Evolutionary conservation across 306 rosid genomes (phyloP).

Genomic region (Elaeagnus macrophylla): DNA sequence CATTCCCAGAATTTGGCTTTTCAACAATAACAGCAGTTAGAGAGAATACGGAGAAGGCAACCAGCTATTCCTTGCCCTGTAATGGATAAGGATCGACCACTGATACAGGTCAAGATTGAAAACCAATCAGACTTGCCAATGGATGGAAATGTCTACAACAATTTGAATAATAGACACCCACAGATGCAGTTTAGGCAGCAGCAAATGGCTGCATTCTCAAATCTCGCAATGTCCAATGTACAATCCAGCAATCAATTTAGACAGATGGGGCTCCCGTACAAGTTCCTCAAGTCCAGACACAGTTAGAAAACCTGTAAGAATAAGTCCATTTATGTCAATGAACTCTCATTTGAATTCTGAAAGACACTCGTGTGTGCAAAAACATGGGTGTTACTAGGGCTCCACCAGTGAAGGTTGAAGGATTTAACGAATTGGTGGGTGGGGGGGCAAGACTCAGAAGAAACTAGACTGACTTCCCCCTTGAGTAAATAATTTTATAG

Average conservation of each 20-base stretch:
- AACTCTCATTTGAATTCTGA: slow-evolving; percentile 9
- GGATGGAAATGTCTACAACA: slow-evolving; percentile 49
- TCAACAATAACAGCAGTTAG: slow-evolving; percentile 56
- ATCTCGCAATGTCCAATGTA: slow-evolving; percentile 51
- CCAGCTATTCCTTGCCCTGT: slow-evolving; percentile 46
- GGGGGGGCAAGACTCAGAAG: slow-evolving; percentile 85
- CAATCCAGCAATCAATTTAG: slow-evolving; percentile 59
- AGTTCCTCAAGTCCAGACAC: slow-evolving; percentile 63
- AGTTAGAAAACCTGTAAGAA: slow-evolving; percentile 37
- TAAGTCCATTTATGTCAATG: slow-evolving; percentile 4
- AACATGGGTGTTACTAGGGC: slow-evolving; percentile 58
- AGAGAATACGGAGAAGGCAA: slow-evolving; percentile 54
- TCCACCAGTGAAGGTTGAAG: slow-evolving; percentile 93
- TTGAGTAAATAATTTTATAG: slow-evolving; percentile 40
- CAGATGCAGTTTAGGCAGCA: slow-evolving; percentile 80
- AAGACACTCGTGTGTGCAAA: slow-evolving; percentile 42
- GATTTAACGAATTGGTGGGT: slow-evolving; percentile 84
- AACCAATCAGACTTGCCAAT: slow-evolving; percentile 49
- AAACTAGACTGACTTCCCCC: slow-evolving; percentile 67
- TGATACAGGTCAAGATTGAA: slow-evolving; percentile 87
- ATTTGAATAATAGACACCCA: slow-evolving; percentile 42
- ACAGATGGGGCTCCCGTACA: slow-evolving; percentile 55
- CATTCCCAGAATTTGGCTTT: slow-evolving; percentile 43
- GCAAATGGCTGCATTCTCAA: slow-evolving; percentile 62
- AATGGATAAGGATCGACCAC: slow-evolving; percentile 61